Conservation (phyloP, 192 early-diverging fungal genomes). For the Dimargaris xerosporica region DNA sequence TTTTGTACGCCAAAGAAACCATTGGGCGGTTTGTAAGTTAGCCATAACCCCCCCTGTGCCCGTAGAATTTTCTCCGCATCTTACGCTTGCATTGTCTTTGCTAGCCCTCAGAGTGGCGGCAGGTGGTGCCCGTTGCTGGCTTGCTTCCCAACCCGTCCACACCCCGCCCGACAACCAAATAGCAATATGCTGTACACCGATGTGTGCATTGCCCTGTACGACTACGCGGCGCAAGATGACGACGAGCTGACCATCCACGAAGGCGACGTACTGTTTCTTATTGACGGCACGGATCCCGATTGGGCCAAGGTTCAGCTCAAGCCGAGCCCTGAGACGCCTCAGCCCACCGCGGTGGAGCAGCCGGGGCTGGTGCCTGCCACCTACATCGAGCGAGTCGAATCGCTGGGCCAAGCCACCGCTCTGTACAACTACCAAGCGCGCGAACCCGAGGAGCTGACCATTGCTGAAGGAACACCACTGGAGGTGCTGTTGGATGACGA, state of each 20-base stretch:
- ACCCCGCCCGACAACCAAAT: no score
- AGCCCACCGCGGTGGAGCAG: not conserved
- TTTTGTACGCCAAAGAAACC: no score
- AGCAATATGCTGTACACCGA: slow-evolving; percentile 25
- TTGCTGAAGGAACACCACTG: slow-evolving; percentile 57
- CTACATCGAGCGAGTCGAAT: slow-evolving; percentile 62
- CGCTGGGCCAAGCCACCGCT: slow-evolving; percentile 40
- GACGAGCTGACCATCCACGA: slow-evolving; percentile 80
- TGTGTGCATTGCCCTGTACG: slow-evolving; percentile 71
- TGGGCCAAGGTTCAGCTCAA: slow-evolving; percentile 82
- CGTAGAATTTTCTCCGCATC: no score
- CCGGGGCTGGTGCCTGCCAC: slow-evolving; percentile 79
- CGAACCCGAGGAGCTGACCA: slow-evolving; percentile 68
- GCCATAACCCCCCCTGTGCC: no score
- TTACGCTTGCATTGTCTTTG: no score
- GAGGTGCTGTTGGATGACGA: slow-evolving; percentile 70
- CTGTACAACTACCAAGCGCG: slow-evolving; percentile 73
- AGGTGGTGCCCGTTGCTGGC: no score
- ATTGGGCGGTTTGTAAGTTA: no score
- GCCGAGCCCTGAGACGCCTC: slow-evolving; percentile 13
- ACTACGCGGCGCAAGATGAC: slow-evolving; percentile 66
- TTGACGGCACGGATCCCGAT: slow-evolving; percentile 78
- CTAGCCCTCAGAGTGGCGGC: no score
- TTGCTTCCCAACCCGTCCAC: no score
- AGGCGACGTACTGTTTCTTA: slow-evolving; percentile 71